Conservation (phyloP, 1,284 basidiomycete genomes). For the Microbotryomycetes sp. region DNA sequence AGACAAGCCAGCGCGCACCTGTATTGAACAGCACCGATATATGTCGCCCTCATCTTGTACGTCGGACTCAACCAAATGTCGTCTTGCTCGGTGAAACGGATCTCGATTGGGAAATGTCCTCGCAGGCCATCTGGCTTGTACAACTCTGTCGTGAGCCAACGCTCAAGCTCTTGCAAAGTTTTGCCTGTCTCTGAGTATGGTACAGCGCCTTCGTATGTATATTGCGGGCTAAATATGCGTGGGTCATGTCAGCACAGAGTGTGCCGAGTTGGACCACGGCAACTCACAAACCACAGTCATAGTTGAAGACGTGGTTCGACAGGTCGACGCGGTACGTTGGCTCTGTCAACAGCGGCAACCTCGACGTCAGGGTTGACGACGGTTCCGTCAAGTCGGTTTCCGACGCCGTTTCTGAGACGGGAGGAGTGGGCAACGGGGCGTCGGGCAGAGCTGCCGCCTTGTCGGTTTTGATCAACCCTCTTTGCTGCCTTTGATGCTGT, state of each 20-base stretch:
- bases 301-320: slow-evolving; percentile 34
- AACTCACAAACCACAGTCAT: slow-evolving; percentile 36
- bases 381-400: background rate
- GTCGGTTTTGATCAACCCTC: background rate
- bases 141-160: slow-evolving; percentile 66
- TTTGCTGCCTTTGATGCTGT: background rate
- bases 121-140: slow-evolving; percentile 62
- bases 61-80: slow-evolving; percentile 91
- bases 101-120: slow-evolving; percentile 88
- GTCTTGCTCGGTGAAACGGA: slow-evolving; percentile 79
- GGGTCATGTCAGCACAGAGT: background rate
- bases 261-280: background rate
- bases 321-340: slow-evolving; percentile 22
- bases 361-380: background rate
- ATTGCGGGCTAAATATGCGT: slow-evolving; percentile 30
- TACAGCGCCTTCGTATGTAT: slow-evolving; percentile 43
- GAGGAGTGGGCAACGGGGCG: background rate
- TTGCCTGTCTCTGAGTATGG: slow-evolving; percentile 43
- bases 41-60: slow-evolving; percentile 70
- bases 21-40: slow-evolving; percentile 94
- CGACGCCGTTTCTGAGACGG: background rate
- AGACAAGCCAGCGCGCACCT: slow-evolving; percentile 54
- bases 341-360: slow-evolving; percentile 20
- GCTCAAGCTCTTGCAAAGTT: slow-evolving; percentile 65
- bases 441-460: background rate